Evolutionary conservation across 2,329 filamentous ascomycete genomes (phyloP), one percentile per base, ranked within the genome.

Genomic region (Fusarium decemcellulare): DNA sequence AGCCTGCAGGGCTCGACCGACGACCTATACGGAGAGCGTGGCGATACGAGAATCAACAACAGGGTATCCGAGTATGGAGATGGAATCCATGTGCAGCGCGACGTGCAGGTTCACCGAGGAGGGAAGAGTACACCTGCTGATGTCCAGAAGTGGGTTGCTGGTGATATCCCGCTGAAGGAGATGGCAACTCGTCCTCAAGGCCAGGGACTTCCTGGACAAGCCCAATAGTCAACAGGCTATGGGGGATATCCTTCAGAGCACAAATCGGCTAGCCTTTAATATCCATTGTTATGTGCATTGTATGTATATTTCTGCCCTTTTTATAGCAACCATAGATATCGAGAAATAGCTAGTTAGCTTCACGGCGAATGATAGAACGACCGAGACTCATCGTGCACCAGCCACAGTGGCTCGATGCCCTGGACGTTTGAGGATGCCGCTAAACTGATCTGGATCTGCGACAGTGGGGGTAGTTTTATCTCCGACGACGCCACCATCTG

Each of bases 371-470:
- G 15, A 15, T 18, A 37, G 18, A 32, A 63, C 18, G 63, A 34
- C 34, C 36, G 23, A 53, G 36, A 29, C 29, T 48, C 47, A 53
- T 39, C 52, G 47, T 39, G 30, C 16, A 48, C 53, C 53, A 69
- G 66, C 66, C 66, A 69, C 66, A 70, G 62, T 69, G 66, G 62
- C 66, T 54, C 47, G 36, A 30, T 47, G n/a, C 23, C 30, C 34
- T 39, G 37, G 34, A 23, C 34, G 39, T 43, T 59, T 39, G 32
- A 37, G 39, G 37, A 30, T 52, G 29, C 15, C n/a, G 30, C 16
- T 57, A 53, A 39, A 40, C 37, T 50, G 67, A 70, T 68, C 64
- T 29, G 59, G 64, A 68, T 68, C 64, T 52, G 60, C 64, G 30
- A 48, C 50, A 27, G 50, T 50, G 68, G 67, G 30, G 51, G 54